A percentile compares a stretch with the other conserved stretches of the same genome.
Conservation (phyloP, 2,329 filamentous ascomycete species). For the Aspergillus fijiensis region DNA sequence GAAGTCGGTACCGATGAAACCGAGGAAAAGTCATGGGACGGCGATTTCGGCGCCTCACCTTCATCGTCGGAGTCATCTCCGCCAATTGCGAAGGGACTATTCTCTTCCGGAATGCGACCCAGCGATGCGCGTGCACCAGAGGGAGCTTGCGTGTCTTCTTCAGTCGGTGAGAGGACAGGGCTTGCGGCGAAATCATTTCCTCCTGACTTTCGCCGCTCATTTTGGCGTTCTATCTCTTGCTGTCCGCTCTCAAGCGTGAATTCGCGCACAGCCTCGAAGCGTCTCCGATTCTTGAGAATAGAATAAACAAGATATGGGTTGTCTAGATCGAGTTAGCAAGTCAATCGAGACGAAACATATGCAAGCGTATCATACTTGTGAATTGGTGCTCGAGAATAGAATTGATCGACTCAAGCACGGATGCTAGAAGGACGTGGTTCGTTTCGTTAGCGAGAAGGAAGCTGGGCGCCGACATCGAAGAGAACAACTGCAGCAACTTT, state of each 20-base stretch:
- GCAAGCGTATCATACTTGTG: constrained; percentile 56
- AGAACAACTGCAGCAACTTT: constrained; percentile 83
- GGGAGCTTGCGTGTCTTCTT: constrained; percentile 39
- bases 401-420: constrained; percentile 84
- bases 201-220: constrained; percentile 67
- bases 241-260: constrained; percentile 92
- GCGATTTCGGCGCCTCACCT: constrained; percentile 60
- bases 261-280: constrained; percentile 78
- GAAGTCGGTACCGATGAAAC: constrained; percentile 51
- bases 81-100: constrained; percentile 82
- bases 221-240: constrained; percentile 82
- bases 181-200: constrained; percentile 38
- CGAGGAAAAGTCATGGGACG: constrained; percentile 53
- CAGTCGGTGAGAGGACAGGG: constrained; percentile 39
- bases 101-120: constrained; percentile 72
- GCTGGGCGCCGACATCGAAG: constrained; percentile 87
- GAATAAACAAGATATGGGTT: constrained; percentile 81
- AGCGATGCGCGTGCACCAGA: constrained; percentile 59
- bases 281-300: constrained; percentile 74
- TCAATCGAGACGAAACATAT: background rate
- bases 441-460: constrained; percentile 90
- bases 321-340: constrained; percentile 49
- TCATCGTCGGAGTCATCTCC: constrained; percentile 69
- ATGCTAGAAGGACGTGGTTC: constrained; percentile 78
- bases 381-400: constrained; percentile 88